Conservation (phyloP, 2,329 filamentous ascomycete genomes). For the Fusarium chlamydosporum region DNA sequence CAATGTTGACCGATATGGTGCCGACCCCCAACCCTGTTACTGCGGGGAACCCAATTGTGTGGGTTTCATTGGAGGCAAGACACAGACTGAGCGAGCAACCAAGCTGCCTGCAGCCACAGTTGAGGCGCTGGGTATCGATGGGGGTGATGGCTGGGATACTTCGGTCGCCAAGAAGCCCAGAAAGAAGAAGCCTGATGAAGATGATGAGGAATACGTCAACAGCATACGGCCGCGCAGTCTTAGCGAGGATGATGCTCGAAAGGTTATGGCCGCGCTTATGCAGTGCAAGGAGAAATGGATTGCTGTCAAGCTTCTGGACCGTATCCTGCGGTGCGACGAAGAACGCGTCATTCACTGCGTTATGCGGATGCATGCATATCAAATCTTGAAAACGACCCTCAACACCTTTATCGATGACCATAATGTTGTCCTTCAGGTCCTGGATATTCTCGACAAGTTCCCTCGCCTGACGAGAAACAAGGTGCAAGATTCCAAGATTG, state of each 20-base stretch:
- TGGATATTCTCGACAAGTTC: constrained; percentile 89
- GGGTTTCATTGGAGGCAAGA: constrained; percentile 97
- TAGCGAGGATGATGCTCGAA: constrained; percentile 86
- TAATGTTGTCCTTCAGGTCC: constrained; percentile 89
- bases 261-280: constrained; percentile 96
- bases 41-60: constrained; percentile 95
- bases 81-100: constrained; percentile 94
- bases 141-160: constrained; percentile 92
- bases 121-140: constrained; percentile 95
- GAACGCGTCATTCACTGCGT: constrained; percentile 89
- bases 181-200: constrained; percentile 91
- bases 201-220: constrained; percentile 96
- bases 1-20: constrained; percentile 98
- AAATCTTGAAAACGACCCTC: constrained; percentile 90
- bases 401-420: constrained; percentile 88
- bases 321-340: constrained; percentile 88
- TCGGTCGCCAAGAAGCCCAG: constrained; percentile 89
- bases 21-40: constrained; percentile 96
- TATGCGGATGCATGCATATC: constrained; percentile 96
- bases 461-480: constrained; percentile 96
- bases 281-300: constrained; percentile 99
- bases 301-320: constrained; percentile 90
- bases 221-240: constrained; percentile 84
- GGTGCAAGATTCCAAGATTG: constrained; percentile 95
- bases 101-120: constrained; percentile 91